Evolutionary conservation across 2,329 filamentous ascomycete species (phyloP).

Genomic region (Aspergillus pseudoterreus): DNA sequence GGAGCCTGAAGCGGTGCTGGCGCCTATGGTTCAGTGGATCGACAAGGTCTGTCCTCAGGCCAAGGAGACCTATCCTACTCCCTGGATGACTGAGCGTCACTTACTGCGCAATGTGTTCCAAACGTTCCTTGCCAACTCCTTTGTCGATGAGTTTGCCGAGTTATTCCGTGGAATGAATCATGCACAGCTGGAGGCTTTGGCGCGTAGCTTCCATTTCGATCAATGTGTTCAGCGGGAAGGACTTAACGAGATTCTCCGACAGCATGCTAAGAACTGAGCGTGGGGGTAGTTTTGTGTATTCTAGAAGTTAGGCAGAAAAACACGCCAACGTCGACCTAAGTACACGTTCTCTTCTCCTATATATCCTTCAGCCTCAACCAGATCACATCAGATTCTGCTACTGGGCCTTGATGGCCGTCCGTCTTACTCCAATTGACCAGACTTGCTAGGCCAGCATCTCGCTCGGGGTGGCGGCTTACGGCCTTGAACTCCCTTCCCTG

Average conservation of each 20-base stretch:
- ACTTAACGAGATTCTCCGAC: conserved; percentile 50
- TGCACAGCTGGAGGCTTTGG: conserved; percentile 54
- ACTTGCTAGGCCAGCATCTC: too few species aligned
- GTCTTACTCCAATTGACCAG: too few species aligned
- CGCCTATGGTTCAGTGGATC: conserved; percentile 45
- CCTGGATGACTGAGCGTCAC: conserved; percentile 52
- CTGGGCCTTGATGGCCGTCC: too few species aligned
- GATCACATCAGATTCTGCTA: too few species aligned
- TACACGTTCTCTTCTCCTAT: too few species aligned
- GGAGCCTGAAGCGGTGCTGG: conserved; percentile 44
- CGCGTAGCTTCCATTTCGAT: conserved; percentile 53
- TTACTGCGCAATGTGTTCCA: conserved; percentile 45
- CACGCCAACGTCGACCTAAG: too few species aligned
- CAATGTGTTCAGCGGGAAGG: conserved; percentile 51
- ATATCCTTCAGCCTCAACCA: too few species aligned
- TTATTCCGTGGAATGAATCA: conserved; percentile 51
- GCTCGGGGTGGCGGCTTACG: too few species aligned
- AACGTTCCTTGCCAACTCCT: conserved; percentile 49
- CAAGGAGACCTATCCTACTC: conserved; percentile 43
- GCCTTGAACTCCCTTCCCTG: too few species aligned
- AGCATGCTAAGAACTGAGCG: conserved; percentile 33
- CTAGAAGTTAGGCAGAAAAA: too few species aligned
- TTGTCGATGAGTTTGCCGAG: conserved; percentile 54
- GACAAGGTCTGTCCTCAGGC: conserved; percentile 42
- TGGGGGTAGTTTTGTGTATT: too few species aligned